Conservation (phyloP, 2,329 filamentous ascomycete genomes). For the Fusarium papillatum region DNA sequence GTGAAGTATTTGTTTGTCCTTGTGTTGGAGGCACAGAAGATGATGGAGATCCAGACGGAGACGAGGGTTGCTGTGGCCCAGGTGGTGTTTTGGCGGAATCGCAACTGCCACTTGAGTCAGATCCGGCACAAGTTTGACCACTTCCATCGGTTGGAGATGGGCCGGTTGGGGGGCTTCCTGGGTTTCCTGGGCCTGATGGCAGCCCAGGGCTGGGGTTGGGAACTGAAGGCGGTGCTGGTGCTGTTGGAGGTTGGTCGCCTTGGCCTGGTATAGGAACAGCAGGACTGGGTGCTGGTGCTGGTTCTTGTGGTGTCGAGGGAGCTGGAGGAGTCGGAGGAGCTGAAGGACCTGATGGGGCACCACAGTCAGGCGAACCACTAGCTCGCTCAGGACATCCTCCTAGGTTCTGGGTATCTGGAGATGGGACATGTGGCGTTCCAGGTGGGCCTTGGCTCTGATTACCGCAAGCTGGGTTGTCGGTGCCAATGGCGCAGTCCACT, state of each 20-base stretch:
- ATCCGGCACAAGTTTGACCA: background rate
- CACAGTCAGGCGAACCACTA: background rate
- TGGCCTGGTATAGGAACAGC: background rate
- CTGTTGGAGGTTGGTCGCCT: background rate
- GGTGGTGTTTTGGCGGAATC: background rate
- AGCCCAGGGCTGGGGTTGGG: background rate
- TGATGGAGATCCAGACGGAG: background rate
- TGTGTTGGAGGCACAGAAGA: slow-evolving; percentile 2
- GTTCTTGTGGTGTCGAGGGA: background rate
- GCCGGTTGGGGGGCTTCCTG: background rate
- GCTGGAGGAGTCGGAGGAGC: background rate
- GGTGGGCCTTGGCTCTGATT: background rate
- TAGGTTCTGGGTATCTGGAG: background rate
- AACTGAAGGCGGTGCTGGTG: background rate
- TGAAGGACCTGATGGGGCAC: background rate
- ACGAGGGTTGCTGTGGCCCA: background rate
- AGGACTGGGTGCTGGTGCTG: slow-evolving; percentile 1
- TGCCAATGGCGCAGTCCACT: slow-evolving; percentile 4
- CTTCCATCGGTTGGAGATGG: background rate
- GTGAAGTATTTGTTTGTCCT: background rate
- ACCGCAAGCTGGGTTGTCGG: slow-evolving; percentile 9
- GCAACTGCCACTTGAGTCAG: background rate
- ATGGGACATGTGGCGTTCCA: background rate
- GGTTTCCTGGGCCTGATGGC: background rate
- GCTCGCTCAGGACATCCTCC: background rate